A percentile compares a stretch with the other conserved stretches of the same genome.
Conservation (phyloP, 148 eudicot genomes). For the Amaranthus cruentus region DNA sequence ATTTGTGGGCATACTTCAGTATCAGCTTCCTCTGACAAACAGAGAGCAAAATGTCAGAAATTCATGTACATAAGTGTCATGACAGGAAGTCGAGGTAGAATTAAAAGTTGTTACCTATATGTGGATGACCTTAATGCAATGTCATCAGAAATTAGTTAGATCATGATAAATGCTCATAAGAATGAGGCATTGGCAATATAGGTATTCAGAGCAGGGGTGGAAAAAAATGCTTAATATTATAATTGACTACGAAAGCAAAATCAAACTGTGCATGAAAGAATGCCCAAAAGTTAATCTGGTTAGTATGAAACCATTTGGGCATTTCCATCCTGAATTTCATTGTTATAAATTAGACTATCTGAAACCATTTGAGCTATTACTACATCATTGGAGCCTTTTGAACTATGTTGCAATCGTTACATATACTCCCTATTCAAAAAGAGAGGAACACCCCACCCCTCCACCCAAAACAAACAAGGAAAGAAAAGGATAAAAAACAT, state of each 20-base stretch:
- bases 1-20: conserved; percentile 59
- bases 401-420: neutral
- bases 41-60: neutral
- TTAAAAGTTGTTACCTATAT: neutral
- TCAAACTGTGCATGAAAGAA: neutral
- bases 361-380: neutral
- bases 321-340: no score
- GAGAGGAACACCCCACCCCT: no score
- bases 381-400: neutral
- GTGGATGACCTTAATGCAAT: neutral
- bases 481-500: no score
- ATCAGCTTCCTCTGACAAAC: conserved; percentile 52
- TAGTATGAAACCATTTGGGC: neutral
- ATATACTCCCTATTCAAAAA: neutral
- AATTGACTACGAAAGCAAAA: neutral
- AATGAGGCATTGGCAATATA: no score
- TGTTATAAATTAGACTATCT: no score
- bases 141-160: neutral
- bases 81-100: no score
- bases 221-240: no score
- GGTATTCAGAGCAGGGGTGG: no score
- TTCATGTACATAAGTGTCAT: neutral
- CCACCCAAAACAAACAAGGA: no score
- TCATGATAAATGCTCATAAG: no score
- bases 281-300: neutral